Evolutionary conservation across 2,329 filamentous ascomycete species (phyloP).

Genomic region (Capronia epimyces): DNA sequence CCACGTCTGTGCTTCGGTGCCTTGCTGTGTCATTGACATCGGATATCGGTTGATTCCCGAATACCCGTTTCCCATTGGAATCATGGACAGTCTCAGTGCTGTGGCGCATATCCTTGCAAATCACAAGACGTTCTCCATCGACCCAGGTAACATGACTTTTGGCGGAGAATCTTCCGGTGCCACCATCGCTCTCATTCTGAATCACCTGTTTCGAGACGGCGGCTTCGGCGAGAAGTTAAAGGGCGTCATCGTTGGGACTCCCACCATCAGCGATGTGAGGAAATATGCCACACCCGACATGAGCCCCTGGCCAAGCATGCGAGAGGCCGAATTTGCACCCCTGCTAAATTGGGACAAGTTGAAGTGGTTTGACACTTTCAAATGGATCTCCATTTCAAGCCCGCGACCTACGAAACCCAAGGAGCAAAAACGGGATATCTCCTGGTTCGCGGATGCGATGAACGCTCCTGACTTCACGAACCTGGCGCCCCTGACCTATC

Average conservation of each 20-base stretch:
- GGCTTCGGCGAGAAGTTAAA: slow-evolving; percentile 22
- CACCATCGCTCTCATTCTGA: slow-evolving; percentile 27
- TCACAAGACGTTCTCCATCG: slow-evolving; percentile 28
- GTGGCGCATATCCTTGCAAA: slow-evolving; percentile 26
- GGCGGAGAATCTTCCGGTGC: slow-evolving; percentile 28
- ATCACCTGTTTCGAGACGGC: slow-evolving; percentile 25
- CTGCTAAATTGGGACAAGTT: slow-evolving; percentile 28
- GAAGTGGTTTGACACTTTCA: slow-evolving; percentile 30
- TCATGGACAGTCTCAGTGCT: slow-evolving; percentile 26
- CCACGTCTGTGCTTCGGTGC: slow-evolving; percentile 27
- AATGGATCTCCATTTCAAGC: slow-evolving; percentile 25
- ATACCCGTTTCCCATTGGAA: slow-evolving; percentile 27
- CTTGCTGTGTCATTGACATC: slow-evolving; percentile 28
- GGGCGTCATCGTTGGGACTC: slow-evolving; percentile 26
- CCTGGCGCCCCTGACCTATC: slow-evolving; percentile 26
- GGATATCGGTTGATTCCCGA: slow-evolving; percentile 29
- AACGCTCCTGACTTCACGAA: slow-evolving; percentile 26
- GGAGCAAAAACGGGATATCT: slow-evolving; percentile 25
- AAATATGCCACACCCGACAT: slow-evolving; percentile 27
- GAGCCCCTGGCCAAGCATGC: slow-evolving; percentile 28
- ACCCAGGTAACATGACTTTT: slow-evolving; percentile 26
- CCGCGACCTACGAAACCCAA: slow-evolving; percentile 18
- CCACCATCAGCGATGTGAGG: slow-evolving; percentile 27
- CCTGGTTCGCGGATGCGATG: slow-evolving; percentile 27
- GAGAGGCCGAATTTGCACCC: slow-evolving; percentile 25